These are phyloP conservation scores for Avena sativa DNA, from an alignment of 176 grass and related monocot genomes.

Conservation along the genomic window DNA sequence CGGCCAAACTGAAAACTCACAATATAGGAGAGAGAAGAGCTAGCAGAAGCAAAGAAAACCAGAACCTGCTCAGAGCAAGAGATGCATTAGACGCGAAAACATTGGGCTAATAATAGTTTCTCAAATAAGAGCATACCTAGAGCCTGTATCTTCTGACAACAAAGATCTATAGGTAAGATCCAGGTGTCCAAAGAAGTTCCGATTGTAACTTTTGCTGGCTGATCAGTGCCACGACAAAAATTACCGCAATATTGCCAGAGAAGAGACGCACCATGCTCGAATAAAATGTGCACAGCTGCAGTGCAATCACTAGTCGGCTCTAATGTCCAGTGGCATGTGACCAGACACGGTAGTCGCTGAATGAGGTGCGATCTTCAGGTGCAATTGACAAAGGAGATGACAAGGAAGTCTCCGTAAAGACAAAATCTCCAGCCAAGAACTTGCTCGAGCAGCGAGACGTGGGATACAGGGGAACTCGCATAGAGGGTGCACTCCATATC, in stretches of 20 bases:
- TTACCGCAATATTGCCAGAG: conserved; percentile 50
- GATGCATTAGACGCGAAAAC: conserved; percentile 19
- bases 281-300: conserved; percentile 48
- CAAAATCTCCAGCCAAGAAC: conserved; percentile 97
- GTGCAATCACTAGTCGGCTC: conserved; percentile 57
- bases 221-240: conserved; percentile 51
- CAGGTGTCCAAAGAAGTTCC: conserved; percentile 54
- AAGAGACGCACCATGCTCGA: conserved; percentile 65
- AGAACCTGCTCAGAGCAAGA: conserved; percentile 40
- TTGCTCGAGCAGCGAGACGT: conserved; percentile 80
- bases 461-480: conserved; percentile 71
- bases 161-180: conserved; percentile 40
- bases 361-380: conserved; percentile 58
- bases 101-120: not conserved
- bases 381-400: conserved; percentile 90
- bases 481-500: conserved; percentile 83
- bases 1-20: conserved; percentile 26
- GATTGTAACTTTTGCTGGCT: conserved; percentile 48
- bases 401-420: conserved; percentile 77
- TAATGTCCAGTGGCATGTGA: conserved; percentile 71
- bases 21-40: conserved; percentile 32
- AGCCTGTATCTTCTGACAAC: conserved; percentile 28
- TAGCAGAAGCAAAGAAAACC: conserved; percentile 39
- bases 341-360: conserved; percentile 44
- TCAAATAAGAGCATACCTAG: conserved; percentile 51